Base-by-base conservation (phyloP, 2,329 filamentous ascomycete genomes). In the Aspergillus sp. region DNA sequence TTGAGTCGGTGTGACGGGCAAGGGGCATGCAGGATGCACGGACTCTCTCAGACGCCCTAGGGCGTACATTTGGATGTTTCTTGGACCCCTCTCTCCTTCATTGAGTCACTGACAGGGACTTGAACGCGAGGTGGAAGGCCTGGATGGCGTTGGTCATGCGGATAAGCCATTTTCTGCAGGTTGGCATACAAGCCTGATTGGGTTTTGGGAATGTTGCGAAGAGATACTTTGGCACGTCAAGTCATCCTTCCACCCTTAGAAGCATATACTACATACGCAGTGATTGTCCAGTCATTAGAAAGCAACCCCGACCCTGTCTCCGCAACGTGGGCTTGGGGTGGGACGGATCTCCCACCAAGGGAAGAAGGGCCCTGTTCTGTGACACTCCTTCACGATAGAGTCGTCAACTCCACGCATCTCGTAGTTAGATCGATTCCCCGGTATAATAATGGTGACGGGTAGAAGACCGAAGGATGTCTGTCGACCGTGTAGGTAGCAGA, bases 1-100 rank as follows among this genome's bases (percentile, higher is more conserved):
- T 17, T 10, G 30, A 49, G 57, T 59, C 50, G 41, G 57, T 55
- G 57, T 59, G 57, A 59, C 52, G 23, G 30, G 57, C 39, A 48
- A 59, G 50, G 50, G 45, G 43, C 13, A 38, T 59, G 50, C 57
- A 59, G 50, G 39, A 55, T 38, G 39, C 50, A 59, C 39, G 41
- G 57, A 58, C 53, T 32, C 15, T 28, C n/a, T n/a, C 47, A 28
- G 32, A n/a, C 39, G n/a, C n/a, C n/a, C 53, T 25, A 39, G 43
- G 17, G 6, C 21, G 32, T 53, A 32, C 30, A 38, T 53, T 4
- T 53, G n/a, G 8, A 12, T 47, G 7, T 17, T 19, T 47, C 10
- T 25, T 21, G 21, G 32, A 19, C 39, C 39, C 39, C 30, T 25
- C 32, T 32, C 50, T n/a, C 19, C 23, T n/a, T 32, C 53, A 55